Evolutionary conservation across 768 basidiomycete genomes (phyloP), one percentile per base, ranked within the genome.

Genomic region (Tylopilus rubrobrunneus): DNA sequence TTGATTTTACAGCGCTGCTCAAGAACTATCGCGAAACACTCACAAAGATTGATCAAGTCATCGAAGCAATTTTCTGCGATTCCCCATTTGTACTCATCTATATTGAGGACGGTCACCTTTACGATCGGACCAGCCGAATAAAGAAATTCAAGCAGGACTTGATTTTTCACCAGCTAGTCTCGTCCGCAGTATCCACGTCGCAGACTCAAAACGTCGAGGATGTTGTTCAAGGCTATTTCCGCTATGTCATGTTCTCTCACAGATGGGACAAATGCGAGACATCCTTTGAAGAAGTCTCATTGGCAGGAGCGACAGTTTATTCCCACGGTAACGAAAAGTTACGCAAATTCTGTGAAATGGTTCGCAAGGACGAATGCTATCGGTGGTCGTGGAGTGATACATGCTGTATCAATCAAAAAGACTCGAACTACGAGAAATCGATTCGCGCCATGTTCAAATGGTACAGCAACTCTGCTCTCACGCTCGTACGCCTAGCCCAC

Each of bases 161-260:
- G 17, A 7, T 37, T 4, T 37, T 37, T 7, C 17, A n/a, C 5
- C 6, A n/a, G 17, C 12, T 37, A 17, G 36, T 17, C 15, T 37
- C 36, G 7, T n/a, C 36, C 1, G 7, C 7, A 6, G 4, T 11
- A 31, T 25, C 33, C 33, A 34, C 9, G 33, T 12, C 11, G 6
- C 14, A 17, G 15, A 17, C 36, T 14, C n/a, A n/a, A n/a, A n/a
- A n/a, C n/a, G n/a, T n/a, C n/a, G n/a, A n/a, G n/a, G n/a, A n/a
- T n/a, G n/a, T n/a, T n/a, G n/a, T n/a, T n/a, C n/a, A n/a, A n/a
- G n/a, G n/a, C n/a, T n/a, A 53, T 29, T 60, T 60, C 41, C 25
- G 3, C 17, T 61, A 57, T n/a, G 48, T 60, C 43, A 61, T 60
- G 60, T 53, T 61, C 31, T 61, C 60, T 19, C 60, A 61, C 6